A percentile compares a stretch with the other conserved stretches of the same genome.
phyloP scores from a whole-genome alignment of 345 rosid genomes.

The Salix caprea region DNA sequence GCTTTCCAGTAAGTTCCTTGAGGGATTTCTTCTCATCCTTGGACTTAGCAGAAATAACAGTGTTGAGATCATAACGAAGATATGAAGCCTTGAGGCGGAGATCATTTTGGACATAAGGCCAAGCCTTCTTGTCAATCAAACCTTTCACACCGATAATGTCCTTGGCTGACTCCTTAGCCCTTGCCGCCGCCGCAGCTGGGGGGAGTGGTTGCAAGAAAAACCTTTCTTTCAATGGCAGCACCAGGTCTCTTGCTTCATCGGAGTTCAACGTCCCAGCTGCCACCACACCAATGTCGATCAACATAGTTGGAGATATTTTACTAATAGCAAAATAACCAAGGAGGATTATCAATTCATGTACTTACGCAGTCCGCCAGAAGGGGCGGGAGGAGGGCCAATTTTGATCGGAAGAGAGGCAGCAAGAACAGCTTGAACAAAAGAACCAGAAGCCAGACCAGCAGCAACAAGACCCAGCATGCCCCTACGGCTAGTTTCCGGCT shows the following conservation, averaged over 20 bases:
- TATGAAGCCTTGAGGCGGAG: conserved; percentile 68
- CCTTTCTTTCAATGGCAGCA: conserved; percentile 48
- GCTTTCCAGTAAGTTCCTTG: conserved; percentile 64
- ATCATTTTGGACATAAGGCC: conserved; percentile 86
- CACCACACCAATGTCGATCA: conserved; percentile 9
- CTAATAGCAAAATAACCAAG: background rate
- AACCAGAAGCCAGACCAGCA: conserved; percentile 59
- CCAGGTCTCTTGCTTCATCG: conserved; percentile 74
- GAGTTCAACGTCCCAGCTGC: conserved; percentile 91
- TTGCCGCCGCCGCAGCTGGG: conserved; percentile 62
- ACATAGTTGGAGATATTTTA: background rate
- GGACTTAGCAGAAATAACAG: conserved; percentile 65
- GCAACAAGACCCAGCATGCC: conserved; percentile 70
- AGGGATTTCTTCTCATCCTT: conserved; percentile 69
- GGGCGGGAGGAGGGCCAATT: conserved; percentile 86
- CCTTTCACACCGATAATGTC: conserved; percentile 70
- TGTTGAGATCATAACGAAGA: conserved; percentile 90
- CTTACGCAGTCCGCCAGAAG: conserved; percentile 94
- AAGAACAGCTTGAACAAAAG: conserved; percentile 67
- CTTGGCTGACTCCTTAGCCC: conserved; percentile 84
- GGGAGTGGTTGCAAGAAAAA: conserved; percentile 66
- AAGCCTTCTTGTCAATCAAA: conserved; percentile 79
- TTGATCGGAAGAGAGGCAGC: conserved; percentile 72
- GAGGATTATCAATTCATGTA: background rate
- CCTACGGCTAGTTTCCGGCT: conserved; percentile 68